Evolutionary conservation across 441 rosid genomes (phyloP), one percentile per base, ranked within the genome.

Genomic region (Pelargonium myrrhifolium): DNA sequence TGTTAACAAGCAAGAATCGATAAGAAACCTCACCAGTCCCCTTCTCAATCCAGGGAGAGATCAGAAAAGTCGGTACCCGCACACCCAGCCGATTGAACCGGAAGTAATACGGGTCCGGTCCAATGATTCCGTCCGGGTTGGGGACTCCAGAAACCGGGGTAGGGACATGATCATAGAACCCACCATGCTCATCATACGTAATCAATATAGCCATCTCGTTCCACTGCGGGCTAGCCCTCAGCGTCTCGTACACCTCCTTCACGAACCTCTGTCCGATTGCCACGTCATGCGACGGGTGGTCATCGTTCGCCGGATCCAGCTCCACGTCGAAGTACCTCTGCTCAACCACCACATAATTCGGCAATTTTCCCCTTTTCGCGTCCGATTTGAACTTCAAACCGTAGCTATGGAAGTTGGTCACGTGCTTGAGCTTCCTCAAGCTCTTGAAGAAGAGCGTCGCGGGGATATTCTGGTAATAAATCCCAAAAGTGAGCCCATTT

Each of bases 181-280:
- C 97, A 20, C 98, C 98, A 63, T 93, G 97, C 67, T 93, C 97
- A 82, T 90, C 98, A 43, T 90, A 93, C 3, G 97, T 90, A 76
- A 93, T 84, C 37, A 93, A 76, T 66, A 93, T 72, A 31, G 89
- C 83, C 18, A 96, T 93, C 78, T 90, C 83, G 69, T 93, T 90
- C 98, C 98, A 93, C 62, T 89, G 97, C 65, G 98, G 98, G 66
- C 98, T 85, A 9, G 86, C 84, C 70, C 98, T 82, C 76, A 93
- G 69, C 37, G 93, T 31, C 89, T 93, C 96, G 53, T 93, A 93
- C 53, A 93, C 96, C 78, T 90, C 90, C 75, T 90, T 93, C 0
- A 89, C 93, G 40, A 93, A 82, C 78, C 79, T 86, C 21, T 93
- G 98, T 28, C 98, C 98, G 67, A 81, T 81, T 1, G 96, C 96